Evolutionary conservation across 2,329 filamentous ascomycete genomes (phyloP).

Genomic region (Fusarium papillatum): DNA sequence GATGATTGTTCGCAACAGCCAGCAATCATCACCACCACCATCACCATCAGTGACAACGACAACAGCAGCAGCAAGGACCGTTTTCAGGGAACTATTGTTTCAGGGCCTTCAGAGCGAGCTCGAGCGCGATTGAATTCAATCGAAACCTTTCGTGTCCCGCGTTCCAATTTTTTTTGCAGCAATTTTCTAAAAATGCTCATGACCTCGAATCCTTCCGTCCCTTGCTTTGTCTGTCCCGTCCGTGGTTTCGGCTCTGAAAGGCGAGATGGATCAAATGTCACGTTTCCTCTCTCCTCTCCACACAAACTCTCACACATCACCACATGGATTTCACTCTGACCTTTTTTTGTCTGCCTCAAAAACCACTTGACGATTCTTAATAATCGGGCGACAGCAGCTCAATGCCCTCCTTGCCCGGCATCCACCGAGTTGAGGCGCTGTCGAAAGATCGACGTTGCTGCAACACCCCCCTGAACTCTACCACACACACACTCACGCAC

Average conservation of each 20-base stretch:
- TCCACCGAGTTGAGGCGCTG: slow-evolving; percentile 14
- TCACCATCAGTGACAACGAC: slow-evolving; percentile 9
- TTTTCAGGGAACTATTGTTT: slow-evolving; percentile 26
- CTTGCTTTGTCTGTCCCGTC: slow-evolving; percentile 10
- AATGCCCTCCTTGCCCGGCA: neutral
- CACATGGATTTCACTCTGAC: neutral
- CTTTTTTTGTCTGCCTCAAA: neutral
- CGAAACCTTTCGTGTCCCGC: slow-evolving; percentile 27
- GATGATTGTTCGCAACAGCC: slow-evolving; percentile 20
- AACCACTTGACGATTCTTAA: neutral
- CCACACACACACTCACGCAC: slow-evolving; percentile 16
- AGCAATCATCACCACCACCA: slow-evolving; percentile 27
- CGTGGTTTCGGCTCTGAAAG: slow-evolving; percentile 22
- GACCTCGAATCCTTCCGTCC: slow-evolving; percentile 19
- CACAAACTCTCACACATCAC: neutral
- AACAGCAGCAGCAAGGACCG: slow-evolving; percentile 4
- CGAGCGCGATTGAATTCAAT: slow-evolving; percentile 12
- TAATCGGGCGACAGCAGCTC: neutral
- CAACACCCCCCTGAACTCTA: slow-evolving; percentile 35
- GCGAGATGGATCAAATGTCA: slow-evolving; percentile 18
- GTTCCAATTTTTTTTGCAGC: neutral
- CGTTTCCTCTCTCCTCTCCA: slow-evolving; percentile 8
- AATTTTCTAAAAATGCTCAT: neutral
- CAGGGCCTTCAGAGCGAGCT: slow-evolving; percentile 1
- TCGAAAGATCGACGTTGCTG: slow-evolving; percentile 34